phyloP scores from a whole-genome alignment of 2,329 filamentous ascomycete genomes.

The Neonectria faginata region DNA sequence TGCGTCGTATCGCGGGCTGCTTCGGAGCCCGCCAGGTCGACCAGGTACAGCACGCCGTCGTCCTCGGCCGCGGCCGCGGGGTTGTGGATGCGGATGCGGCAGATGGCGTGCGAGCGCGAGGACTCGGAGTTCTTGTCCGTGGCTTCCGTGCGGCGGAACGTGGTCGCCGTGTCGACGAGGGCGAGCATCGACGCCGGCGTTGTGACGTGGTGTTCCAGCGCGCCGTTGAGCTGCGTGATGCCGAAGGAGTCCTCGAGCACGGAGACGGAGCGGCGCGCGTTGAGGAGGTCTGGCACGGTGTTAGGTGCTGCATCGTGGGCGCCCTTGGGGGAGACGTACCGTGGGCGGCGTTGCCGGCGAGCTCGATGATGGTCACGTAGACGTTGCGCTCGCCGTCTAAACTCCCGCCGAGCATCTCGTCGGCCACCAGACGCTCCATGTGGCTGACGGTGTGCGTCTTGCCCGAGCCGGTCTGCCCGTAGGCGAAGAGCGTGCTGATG shows the following conservation, averaged over 20 bases:
- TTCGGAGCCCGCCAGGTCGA: slow-evolving; percentile 64
- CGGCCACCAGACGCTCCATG: slow-evolving; percentile 55
- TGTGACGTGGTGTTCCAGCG: slow-evolving; percentile 52
- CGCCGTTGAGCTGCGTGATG: slow-evolving; percentile 57
- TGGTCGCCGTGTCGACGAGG: slow-evolving; percentile 52
- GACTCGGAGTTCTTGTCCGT: slow-evolving; percentile 61
- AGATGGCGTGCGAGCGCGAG: slow-evolving; percentile 62
- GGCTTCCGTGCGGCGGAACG: slow-evolving; percentile 55
- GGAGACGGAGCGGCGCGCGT: slow-evolving; percentile 54
- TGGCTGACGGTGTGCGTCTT: slow-evolving; percentile 60
- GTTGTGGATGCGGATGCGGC: slow-evolving; percentile 58
- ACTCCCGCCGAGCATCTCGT: slow-evolving; percentile 47
- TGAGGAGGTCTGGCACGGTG: slow-evolving; percentile 53
- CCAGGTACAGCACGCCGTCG: slow-evolving; percentile 59
- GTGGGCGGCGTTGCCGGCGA: slow-evolving; percentile 53
- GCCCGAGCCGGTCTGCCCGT: slow-evolving; percentile 62
- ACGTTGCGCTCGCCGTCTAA: slow-evolving; percentile 47
- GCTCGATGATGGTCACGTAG: slow-evolving; percentile 53
- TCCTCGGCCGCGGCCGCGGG: slow-evolving; percentile 41
- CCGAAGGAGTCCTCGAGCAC: slow-evolving; percentile 61
- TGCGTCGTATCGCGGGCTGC: slow-evolving; percentile 55
- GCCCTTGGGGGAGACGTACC: slow-evolving; percentile 33
- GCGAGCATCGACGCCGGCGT: slow-evolving; percentile 46
- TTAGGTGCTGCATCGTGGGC: neutral
- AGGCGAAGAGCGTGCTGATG: slow-evolving; percentile 61